Base-by-base conservation (phyloP, 179 eudicot genomes). In the Silene noctiflora region DNA sequence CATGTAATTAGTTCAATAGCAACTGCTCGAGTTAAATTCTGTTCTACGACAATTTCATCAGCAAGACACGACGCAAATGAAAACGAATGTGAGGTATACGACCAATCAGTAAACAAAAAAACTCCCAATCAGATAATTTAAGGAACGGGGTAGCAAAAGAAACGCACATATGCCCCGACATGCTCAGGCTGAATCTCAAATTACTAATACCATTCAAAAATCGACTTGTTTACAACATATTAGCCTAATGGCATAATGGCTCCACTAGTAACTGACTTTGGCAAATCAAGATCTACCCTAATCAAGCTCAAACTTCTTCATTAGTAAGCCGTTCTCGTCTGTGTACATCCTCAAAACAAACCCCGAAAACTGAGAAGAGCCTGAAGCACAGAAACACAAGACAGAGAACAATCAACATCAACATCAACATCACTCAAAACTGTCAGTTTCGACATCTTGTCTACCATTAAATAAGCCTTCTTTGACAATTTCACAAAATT, bases 321-420 rank as follows among this genome's bases (percentile, higher is more conserved):
- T 27, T 27, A 27, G 29, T 27, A 27, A 27, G 29, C 29, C 29
- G 2, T 27, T 27, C 29, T 27, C 42, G n/a, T n/a, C 56, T 21
- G 31, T 33, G 31, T 56, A 35, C 17, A 76, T 68, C 48, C 35
- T 16, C 56, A 22, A 10, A 31, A 25, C 53, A 59, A 69, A 19
- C 63, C 63, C 63, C 13, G 13, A 29, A 33, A 20, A 10, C 17
- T 42, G 11, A 6, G 7, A 21, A 70, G 27, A 62, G 4, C 56
- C 27, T 10, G 11, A 42, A 53, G 24, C 27, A 61, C 70, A 27
- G 53, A 71, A 42, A 13, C 31, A 29, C 60, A 13, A 6, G 71
- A 64, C 39, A 21, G 63, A 53, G 16, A 64, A 65, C 58, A 33
- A 66, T 22, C n/a, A n/a, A n/a, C n/a, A n/a, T n/a, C 42, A 65